Percentiles rank a stretch among this genome's conserved stretches.
phyloP scores from a whole-genome alignment of 768 basidiomycete species.

The Boletales sp. region DNA sequence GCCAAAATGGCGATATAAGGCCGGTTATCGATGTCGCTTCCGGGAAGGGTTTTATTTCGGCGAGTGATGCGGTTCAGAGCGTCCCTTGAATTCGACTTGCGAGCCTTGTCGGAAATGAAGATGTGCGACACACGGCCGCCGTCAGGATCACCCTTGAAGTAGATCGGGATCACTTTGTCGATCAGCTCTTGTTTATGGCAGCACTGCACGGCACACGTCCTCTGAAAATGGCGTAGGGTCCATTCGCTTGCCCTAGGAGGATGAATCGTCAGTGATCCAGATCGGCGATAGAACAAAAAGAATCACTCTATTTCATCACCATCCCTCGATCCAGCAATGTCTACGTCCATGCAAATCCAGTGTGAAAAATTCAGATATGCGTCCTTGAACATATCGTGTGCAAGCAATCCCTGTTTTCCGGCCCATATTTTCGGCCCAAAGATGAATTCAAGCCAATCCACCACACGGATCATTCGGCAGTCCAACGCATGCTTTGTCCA shows the following conservation, averaged over 20 bases:
- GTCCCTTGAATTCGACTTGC: too few species aligned
- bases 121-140: not conserved
- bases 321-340: not conserved
- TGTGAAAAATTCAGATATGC: not conserved
- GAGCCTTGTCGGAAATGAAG: slow-evolving; percentile 2
- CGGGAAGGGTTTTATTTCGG: too few species aligned
- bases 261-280: too few species aligned
- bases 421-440: not conserved
- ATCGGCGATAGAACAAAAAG: not conserved
- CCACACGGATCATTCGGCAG: slow-evolving; percentile 4
- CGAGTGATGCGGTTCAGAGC: too few species aligned
- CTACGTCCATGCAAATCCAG: not conserved
- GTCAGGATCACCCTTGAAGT: not conserved
- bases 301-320: not conserved
- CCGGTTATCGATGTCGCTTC: not conserved
- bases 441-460: slow-evolving; percentile 2
- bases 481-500: not conserved
- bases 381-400: not conserved
- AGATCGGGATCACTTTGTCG: slow-evolving; percentile 13
- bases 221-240: slow-evolving; percentile 9
- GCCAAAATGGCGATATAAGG: slow-evolving; percentile 1
- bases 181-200: slow-evolving; percentile 3
- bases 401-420: not conserved
- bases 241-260: not conserved
- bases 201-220: slow-evolving; percentile 11